These are phyloP conservation scores for Mycothermus thermophilus DNA, from an alignment of 495 filamentous ascomycete species.

Conservation along the genomic window DNA sequence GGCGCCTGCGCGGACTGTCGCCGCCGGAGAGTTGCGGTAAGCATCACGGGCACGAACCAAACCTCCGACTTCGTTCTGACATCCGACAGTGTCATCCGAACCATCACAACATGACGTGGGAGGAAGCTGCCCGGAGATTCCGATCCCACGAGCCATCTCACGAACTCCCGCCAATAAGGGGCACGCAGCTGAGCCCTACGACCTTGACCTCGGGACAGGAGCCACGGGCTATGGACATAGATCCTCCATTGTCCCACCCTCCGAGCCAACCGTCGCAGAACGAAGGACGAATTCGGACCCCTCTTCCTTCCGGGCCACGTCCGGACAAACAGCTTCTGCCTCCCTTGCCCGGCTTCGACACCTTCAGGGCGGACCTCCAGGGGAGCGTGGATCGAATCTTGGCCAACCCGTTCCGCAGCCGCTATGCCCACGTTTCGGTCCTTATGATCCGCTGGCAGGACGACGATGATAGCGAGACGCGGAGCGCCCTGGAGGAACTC, in stretches of 20 bases:
- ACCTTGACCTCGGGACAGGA: conserved; percentile 25
- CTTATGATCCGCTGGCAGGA: conserved; percentile 37
- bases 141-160: conserved; percentile 25
- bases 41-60: too few species aligned
- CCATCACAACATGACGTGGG: conserved; percentile 39
- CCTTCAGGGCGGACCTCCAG: conserved; percentile 28
- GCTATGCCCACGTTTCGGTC: conserved; percentile 28
- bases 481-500: conserved; percentile 24
- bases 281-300: conserved; percentile 34
- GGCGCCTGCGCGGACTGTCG: conserved; percentile 36
- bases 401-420: conserved; percentile 25
- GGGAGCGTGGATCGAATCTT: conserved; percentile 27
- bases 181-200: conserved; percentile 29
- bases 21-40: conserved; percentile 36
- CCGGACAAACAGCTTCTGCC: conserved; percentile 25
- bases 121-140: conserved; percentile 33
- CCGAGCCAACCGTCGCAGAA: conserved; percentile 20
- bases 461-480: conserved; percentile 24
- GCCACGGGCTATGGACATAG: too few species aligned
- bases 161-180: conserved; percentile 23
- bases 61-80: too few species aligned
- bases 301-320: conserved; percentile 32
- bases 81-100: conserved; percentile 32
- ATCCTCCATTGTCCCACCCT: conserved; percentile 16
- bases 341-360: conserved; percentile 25